Evolutionary conservation across 2,329 filamentous ascomycete species (phyloP).

Genomic region (Ophiostoma sp.): DNA sequence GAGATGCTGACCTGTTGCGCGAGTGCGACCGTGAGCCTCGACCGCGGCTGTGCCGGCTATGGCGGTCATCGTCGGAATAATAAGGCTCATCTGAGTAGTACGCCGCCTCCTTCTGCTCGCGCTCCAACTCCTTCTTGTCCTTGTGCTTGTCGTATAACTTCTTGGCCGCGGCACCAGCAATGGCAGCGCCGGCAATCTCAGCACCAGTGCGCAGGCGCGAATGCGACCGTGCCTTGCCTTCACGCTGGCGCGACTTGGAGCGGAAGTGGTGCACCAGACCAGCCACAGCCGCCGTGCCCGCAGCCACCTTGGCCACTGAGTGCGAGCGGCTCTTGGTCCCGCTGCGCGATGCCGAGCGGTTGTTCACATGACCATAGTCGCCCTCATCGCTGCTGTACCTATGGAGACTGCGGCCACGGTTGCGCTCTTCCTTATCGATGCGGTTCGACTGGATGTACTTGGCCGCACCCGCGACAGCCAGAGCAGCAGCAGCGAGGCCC

Average conservation of each 20-base stretch:
- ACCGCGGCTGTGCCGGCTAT: slow-evolving; percentile 38
- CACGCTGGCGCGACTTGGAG: slow-evolving; percentile 52
- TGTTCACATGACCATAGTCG: slow-evolving; percentile 34
- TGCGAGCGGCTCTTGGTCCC: slow-evolving; percentile 45
- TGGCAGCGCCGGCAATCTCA: slow-evolving; percentile 60
- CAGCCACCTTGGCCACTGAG: slow-evolving; percentile 57
- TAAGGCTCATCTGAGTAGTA: slow-evolving; percentile 37
- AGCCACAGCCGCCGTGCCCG: slow-evolving; percentile 58
- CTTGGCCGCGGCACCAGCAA: slow-evolving; percentile 61
- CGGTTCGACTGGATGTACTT: slow-evolving; percentile 64
- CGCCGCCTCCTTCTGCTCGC: slow-evolving; percentile 36
- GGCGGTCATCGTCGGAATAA: slow-evolving; percentile 41
- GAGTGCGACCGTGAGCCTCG: slow-evolving; percentile 30
- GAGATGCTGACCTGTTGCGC: slow-evolving; percentile 34
- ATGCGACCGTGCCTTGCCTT: slow-evolving; percentile 47
- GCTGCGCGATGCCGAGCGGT: slow-evolving; percentile 43
- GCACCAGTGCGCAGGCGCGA: slow-evolving; percentile 55
- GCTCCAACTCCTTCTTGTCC: slow-evolving; percentile 56
- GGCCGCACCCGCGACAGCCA: slow-evolving; percentile 64
- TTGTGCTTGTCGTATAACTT: slow-evolving; percentile 62
- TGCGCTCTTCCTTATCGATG: slow-evolving; percentile 59
- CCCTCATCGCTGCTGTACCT: slow-evolving; percentile 44
- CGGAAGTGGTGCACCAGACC: slow-evolving; percentile 60
- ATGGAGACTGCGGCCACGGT: slow-evolving; percentile 56
- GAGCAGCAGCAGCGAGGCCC: slow-evolving; percentile 62